Conservation (phyloP, 257 asterid genomes). For the Prunella vulgaris region DNA sequence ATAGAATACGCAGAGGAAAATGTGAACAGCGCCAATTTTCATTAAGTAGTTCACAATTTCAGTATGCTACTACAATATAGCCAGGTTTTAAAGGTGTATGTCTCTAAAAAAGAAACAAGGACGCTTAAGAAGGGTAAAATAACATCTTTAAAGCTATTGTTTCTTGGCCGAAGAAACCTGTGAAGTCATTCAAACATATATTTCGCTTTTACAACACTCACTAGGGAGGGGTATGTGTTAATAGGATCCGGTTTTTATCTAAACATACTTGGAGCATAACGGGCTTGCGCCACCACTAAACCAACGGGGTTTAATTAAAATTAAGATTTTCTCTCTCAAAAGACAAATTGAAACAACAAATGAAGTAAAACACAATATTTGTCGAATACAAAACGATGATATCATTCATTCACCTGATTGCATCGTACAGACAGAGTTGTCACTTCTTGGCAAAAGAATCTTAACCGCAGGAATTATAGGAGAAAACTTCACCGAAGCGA, state of each 20-base stretch:
- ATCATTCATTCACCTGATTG: constrained; percentile 39
- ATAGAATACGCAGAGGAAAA: not conserved
- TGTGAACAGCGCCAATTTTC: not conserved
- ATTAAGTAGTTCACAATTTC: not conserved
- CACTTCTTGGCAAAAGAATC: not conserved
- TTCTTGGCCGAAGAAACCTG: not conserved
- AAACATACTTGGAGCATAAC: too few species aligned
- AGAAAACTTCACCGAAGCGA: not conserved
- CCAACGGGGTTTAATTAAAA: too few species aligned
- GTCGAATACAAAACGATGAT: not conserved
- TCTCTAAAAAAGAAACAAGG: not conserved
- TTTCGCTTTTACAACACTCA: not conserved
- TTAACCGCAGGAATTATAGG: constrained; percentile 18
- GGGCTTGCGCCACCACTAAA: not conserved
- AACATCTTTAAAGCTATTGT: not conserved
- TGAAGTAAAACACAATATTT: not conserved
- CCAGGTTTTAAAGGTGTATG: not conserved
- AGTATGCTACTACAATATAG: not conserved
- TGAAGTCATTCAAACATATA: not conserved
- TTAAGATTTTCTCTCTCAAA: too few species aligned
- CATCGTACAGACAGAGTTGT: constrained; percentile 20
- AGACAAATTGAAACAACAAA: not conserved
- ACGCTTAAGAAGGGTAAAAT: not conserved
- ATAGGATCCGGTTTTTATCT: not conserved
- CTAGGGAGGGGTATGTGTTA: not conserved